Evolutionary conservation across 2,329 filamentous ascomycete species (phyloP), one percentile per base, ranked within the genome.

Genomic region (Xylaria arbuscula): DNA sequence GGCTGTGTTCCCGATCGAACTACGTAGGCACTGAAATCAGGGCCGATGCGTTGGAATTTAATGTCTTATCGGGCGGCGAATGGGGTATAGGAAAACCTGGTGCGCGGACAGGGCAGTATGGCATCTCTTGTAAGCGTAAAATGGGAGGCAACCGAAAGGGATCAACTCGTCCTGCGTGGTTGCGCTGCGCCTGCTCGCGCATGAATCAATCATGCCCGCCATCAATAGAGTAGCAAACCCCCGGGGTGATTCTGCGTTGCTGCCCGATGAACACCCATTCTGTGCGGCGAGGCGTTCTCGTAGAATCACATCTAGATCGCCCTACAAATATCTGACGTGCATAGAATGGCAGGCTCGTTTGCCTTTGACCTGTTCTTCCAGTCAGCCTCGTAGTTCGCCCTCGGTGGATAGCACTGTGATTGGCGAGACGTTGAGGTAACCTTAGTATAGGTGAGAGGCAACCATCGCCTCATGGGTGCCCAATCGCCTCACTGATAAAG

Each of bases 301-400:
- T 3, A 56, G 10, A 17, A 17, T 45, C 40, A 17, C n/a, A 45
- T 11, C n/a, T 28, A 28, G 13, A 50, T 2, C n/a, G 22, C 19
- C 22, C 48, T n/a, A 32, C 11, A 55, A 42, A 65, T 62, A 66
- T 66, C 64, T 53, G 47, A 55, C 54, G 48, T 64, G 48, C 70
- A 64, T 54, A 34, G 57, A 42, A 32, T 47, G 8, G 22, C 50
- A 47, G 42, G 10, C 15, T 48, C 24, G 59, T 64, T 68, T 64
- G 72, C 71, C 69, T 5, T 71, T 60, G 34, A 59, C 53, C 13
- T 59, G n/a, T 42, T 47, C 59, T 54, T 38, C 51, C 47, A 51
- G 60, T 54, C 50, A 58, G 73, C 72, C 70, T 74, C 65, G 68
- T 68, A 42, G 50, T 58, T 56, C 50, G 69, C 62, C 38, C 36